Evolutionary conservation across 768 basidiomycete species (phyloP).

Genomic region (Leccinellum albellum): DNA sequence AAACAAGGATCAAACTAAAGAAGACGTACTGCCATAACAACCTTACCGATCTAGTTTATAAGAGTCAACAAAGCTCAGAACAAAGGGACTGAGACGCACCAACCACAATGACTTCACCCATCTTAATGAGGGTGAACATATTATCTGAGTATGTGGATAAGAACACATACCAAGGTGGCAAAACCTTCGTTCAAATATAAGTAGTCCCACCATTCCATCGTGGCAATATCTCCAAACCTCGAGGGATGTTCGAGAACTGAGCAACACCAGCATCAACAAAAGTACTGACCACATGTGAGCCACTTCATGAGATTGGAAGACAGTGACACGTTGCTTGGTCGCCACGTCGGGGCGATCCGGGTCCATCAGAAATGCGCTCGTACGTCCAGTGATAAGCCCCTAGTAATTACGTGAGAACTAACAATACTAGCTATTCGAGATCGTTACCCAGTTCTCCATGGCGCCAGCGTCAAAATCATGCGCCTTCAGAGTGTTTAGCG

Average conservation of each 20-base stretch:
- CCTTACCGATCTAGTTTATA: slow-evolving; percentile 50
- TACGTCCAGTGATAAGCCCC: slow-evolving; percentile 88
- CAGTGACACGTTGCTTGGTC: slow-evolving; percentile 76
- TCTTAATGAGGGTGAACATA: slow-evolving; percentile 35
- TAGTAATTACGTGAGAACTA: slow-evolving; percentile 17
- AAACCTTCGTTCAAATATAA: slow-evolving; percentile 87
- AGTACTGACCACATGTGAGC: slow-evolving; percentile 69
- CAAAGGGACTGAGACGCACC: slow-evolving; percentile 39
- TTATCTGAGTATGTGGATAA: not conserved
- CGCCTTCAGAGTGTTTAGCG: slow-evolving; percentile 38
- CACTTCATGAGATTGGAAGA: slow-evolving; percentile 81
- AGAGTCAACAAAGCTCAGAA: slow-evolving; percentile 7
- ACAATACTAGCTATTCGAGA: not conserved
- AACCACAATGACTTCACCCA: slow-evolving; percentile 85
- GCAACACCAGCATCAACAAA: not conserved
- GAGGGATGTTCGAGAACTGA: slow-evolving; percentile 11
- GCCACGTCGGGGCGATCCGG: slow-evolving; percentile 66
- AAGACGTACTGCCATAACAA: not conserved
- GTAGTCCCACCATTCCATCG: slow-evolving; percentile 92
- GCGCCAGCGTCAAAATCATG: slow-evolving; percentile 88
- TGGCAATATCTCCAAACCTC: slow-evolving; percentile 89
- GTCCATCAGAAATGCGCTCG: slow-evolving; percentile 76
- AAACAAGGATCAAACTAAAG: slow-evolving; percentile 7
- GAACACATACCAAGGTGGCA: slow-evolving; percentile 64
- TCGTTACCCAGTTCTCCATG: slow-evolving; percentile 84